Percentiles rank a stretch among this genome's conserved stretches.
Evolutionary conservation across 2,329 filamentous ascomycete species (phyloP).

Genomic region (Ampelomyces quisqualis): DNA sequence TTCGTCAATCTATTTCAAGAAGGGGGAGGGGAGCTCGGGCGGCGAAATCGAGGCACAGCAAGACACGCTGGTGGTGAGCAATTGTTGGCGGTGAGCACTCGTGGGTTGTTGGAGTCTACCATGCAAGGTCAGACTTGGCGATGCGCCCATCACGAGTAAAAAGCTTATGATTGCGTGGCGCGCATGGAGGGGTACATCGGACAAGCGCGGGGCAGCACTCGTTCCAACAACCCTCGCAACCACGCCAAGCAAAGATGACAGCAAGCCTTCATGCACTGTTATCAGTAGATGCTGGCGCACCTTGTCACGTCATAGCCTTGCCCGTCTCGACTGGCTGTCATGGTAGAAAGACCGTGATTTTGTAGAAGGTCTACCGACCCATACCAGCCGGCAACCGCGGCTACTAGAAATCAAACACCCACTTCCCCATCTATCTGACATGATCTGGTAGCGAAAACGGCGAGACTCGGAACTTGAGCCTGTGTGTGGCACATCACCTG

Average conservation of each 20-base stretch:
- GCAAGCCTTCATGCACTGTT: conserved; percentile 21
- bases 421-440: conserved; percentile 11
- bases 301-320: conserved; percentile 8
- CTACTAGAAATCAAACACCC: too few species aligned
- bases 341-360: not conserved
- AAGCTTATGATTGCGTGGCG: conserved; percentile 3
- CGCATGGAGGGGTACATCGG: conserved; percentile 17
- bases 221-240: conserved; percentile 12
- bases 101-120: too few species aligned
- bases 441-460: conserved; percentile 4
- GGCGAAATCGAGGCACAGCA: too few species aligned
- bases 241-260: conserved; percentile 16
- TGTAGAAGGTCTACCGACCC: not conserved
- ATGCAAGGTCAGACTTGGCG: too few species aligned
- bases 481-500: conserved; percentile 9
- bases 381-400: too few species aligned
- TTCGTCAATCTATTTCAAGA: not conserved
- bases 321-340: too few species aligned
- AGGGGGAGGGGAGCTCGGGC: too few species aligned
- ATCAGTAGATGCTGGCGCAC: conserved; percentile 15
- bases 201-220: conserved; percentile 14
- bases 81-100: too few species aligned
- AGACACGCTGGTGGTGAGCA: too few species aligned
- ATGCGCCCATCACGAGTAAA: too few species aligned
- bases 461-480: not conserved